These are phyloP conservation scores for Gloeopeniophorella convolvens DNA, from an alignment of 768 basidiomycete species.

Conservation along the genomic window DNA sequence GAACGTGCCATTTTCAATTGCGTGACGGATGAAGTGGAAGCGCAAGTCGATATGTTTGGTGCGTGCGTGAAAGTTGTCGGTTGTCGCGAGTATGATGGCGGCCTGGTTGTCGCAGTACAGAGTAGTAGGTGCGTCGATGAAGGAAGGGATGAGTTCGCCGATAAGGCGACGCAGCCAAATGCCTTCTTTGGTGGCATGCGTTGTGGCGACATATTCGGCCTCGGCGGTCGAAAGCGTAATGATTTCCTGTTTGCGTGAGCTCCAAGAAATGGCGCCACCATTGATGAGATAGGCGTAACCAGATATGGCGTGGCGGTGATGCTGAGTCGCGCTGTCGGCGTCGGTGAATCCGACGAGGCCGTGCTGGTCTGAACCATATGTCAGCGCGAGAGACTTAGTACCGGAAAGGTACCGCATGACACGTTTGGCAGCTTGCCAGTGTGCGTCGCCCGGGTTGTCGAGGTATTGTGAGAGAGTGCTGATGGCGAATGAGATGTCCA, in stretches of 20 bases:
- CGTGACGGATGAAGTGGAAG: neutral
- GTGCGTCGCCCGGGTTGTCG: neutral
- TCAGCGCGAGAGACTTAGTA: neutral
- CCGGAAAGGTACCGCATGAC: neutral
- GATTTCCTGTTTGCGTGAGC: slow-evolving; percentile 1
- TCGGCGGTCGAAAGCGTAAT: neutral
- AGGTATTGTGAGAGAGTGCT: neutral
- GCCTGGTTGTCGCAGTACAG: slow-evolving; percentile 10
- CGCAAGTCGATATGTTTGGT: slow-evolving; percentile 4
- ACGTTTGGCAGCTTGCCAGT: neutral
- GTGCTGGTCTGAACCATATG: neutral
- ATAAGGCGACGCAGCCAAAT: neutral
- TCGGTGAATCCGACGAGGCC: neutral
- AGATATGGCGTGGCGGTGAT: neutral
- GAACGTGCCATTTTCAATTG: neutral
- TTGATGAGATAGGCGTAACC: neutral
- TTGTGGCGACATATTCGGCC: neutral
- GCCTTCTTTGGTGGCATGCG: neutral
- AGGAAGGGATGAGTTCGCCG: neutral
- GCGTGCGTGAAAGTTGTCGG: neutral
- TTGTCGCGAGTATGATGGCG: neutral
- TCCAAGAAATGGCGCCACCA: neutral
- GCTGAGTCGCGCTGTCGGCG: neutral
- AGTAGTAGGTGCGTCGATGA: neutral
- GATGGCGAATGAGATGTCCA: slow-evolving; percentile 31